Conservation (phyloP, 169 alveolate species). For the Babesia gibsoni region DNA sequence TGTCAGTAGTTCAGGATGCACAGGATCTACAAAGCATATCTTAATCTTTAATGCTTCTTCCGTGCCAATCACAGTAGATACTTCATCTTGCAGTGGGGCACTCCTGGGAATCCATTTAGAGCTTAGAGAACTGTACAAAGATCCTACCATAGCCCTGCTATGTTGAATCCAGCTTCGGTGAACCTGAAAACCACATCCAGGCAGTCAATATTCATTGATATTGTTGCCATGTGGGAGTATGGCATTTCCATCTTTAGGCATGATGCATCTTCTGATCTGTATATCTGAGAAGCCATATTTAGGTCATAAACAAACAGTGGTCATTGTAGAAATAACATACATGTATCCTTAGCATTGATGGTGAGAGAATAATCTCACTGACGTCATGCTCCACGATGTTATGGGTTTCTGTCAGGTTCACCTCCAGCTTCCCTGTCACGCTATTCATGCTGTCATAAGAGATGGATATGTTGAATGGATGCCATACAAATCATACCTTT, state of each 20-base stretch:
- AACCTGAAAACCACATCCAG: neutral
- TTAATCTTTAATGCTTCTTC: slow-evolving; percentile 1
- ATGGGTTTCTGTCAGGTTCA: neutral
- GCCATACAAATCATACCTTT: neutral
- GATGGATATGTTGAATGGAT: neutral
- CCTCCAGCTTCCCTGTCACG: neutral
- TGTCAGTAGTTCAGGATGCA: neutral
- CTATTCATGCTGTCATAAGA: neutral
- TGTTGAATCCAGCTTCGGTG: neutral
- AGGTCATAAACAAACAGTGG: too few relatives aligned
- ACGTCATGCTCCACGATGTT: slow-evolving; percentile 8
- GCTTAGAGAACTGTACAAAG: neutral
- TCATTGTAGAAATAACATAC: neutral
- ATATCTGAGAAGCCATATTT: too few relatives aligned
- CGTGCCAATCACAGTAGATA: neutral
- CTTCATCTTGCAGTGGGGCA: neutral
- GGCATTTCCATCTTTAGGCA: slow-evolving; percentile 45
- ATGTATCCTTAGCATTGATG: slow-evolving; percentile 34
- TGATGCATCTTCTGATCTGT: neutral
- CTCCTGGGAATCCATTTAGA: neutral
- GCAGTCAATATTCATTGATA: neutral
- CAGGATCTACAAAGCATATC: neutral
- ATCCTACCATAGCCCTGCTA: slow-evolving; percentile 12
- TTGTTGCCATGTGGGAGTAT: neutral
- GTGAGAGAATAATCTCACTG: slow-evolving; percentile 26